Percentiles rank a stretch among this genome's conserved stretches.
phyloP scores from a whole-genome alignment of 179 eudicot species.

The Drosera spatulata region DNA sequence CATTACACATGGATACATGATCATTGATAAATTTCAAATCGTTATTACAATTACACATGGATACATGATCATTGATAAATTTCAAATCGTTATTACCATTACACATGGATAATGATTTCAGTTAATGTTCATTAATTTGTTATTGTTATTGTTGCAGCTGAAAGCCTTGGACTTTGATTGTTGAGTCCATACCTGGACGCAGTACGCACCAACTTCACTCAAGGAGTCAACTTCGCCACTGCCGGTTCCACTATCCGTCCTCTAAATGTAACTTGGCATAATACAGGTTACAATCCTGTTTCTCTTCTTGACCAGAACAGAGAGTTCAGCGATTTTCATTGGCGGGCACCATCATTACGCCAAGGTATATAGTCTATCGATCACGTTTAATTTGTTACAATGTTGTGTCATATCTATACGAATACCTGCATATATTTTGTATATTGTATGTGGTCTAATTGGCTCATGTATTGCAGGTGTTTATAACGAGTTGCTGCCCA shows the following conservation, averaged over 20 bases:
- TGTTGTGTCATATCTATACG: too few species aligned
- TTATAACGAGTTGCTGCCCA: conserved; percentile 23
- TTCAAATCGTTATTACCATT: too few species aligned
- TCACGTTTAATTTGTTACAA: too few species aligned
- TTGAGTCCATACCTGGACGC: conserved; percentile 12
- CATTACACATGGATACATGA: too few species aligned
- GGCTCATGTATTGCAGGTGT: conserved; percentile 1
- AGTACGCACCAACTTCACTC: conserved; percentile 18
- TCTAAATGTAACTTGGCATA: conserved; percentile 6
- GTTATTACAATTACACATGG: too few species aligned
- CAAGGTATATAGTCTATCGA: neutral
- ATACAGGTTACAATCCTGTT: conserved; percentile 27
- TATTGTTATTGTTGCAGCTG: conserved; percentile 1
- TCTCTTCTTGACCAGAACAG: conserved; percentile 24
- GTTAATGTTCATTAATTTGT: neutral
- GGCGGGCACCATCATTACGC: conserved; percentile 27
- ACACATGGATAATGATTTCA: too few species aligned
- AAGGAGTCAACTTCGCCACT: conserved; percentile 17
- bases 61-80: too few species aligned
- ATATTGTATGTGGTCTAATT: too few species aligned
- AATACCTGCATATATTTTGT: too few species aligned
- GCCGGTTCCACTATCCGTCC: conserved; percentile 14
- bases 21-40: too few species aligned
- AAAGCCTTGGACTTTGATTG: conserved; percentile 8
- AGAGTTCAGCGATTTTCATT: conserved; percentile 25